A percentile compares a stretch with the other conserved stretches of the same genome.
Evolutionary conservation across 306 rosid species (phyloP).

Genomic region (Luffa acutangula): DNA sequence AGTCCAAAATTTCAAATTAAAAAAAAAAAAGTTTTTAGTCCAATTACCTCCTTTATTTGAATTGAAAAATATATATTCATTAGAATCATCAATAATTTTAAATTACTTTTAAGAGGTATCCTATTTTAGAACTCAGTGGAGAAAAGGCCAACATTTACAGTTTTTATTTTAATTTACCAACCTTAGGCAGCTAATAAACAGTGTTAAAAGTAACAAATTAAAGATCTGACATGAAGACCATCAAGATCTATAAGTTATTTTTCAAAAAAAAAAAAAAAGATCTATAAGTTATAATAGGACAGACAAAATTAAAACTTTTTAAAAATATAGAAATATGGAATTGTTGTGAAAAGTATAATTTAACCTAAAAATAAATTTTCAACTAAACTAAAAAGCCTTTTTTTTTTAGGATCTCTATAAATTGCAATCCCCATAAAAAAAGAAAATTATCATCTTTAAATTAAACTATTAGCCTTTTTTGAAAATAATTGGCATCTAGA

Average conservation of each 20-base stretch:
- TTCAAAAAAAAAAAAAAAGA: too few relatives aligned
- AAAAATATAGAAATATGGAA: neutral
- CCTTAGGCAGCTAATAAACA: too few relatives aligned
- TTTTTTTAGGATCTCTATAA: neutral
- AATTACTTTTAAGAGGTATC: neutral
- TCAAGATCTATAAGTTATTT: neutral
- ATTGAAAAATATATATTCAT: too few relatives aligned
- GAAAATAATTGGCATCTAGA: slow-evolving; percentile 3
- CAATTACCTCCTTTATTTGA: too few relatives aligned
- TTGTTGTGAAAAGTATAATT: neutral
- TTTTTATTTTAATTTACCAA: too few relatives aligned
- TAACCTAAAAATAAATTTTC: neutral
- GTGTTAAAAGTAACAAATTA: too few relatives aligned
- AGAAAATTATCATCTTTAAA: neutral
- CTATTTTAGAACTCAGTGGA: neutral
- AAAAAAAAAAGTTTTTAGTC: too few relatives aligned
- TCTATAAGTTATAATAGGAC: neutral
- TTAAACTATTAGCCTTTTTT: neutral
- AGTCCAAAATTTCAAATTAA: too few relatives aligned
- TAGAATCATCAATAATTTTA: too few relatives aligned
- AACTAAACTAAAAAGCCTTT: neutral
- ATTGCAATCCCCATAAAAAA: neutral
- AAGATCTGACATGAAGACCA: neutral
- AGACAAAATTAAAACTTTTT: neutral
- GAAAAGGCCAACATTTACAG: neutral